A percentile compares a stretch with the other conserved stretches of the same genome.
phyloP scores from a whole-genome alignment of 73 alveolate species.

The Vitrella brassicaformis region DNA sequence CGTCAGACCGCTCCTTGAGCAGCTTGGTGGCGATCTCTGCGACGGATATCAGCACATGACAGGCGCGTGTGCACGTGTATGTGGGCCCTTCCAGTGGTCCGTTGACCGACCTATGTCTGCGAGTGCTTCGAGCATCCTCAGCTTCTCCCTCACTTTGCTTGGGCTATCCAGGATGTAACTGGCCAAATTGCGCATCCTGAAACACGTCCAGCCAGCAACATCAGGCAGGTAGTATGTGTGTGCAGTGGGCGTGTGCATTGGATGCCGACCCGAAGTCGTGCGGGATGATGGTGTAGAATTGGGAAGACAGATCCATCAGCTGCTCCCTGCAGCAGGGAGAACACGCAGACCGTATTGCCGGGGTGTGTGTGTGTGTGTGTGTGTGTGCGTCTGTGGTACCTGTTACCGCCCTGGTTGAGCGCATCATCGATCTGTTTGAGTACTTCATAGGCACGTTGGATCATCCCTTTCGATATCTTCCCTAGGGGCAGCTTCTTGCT shows the following conservation, averaged over 20 bases:
- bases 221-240: no score
- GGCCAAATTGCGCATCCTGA: no score
- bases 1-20: constrained; percentile 36
- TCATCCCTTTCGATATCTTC: constrained; percentile 49
- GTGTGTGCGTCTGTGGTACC: no score
- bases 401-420: no score
- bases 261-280: constrained; percentile 82
- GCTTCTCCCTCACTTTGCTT: constrained; percentile 57
- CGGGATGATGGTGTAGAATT: constrained; percentile 80
- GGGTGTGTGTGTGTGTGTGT: no score
- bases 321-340: no score
- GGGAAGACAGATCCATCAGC: constrained; percentile 58
- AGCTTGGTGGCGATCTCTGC: constrained; percentile 54
- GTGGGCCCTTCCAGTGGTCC: no score
- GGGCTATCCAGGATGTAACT: neutral
- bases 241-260: no score
- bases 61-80: no score
- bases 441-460: constrained; percentile 45
- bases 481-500: constrained; percentile 69
- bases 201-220: no score
- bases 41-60: no score
- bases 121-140: constrained; percentile 65
- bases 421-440: constrained; percentile 58
- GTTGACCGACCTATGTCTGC: constrained; percentile 41
- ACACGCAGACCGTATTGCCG: no score